A percentile compares a stretch with the other conserved stretches of the same genome.
Conservation (phyloP, 441 rosid genomes). For the Hypseocharis bilobata region DNA sequence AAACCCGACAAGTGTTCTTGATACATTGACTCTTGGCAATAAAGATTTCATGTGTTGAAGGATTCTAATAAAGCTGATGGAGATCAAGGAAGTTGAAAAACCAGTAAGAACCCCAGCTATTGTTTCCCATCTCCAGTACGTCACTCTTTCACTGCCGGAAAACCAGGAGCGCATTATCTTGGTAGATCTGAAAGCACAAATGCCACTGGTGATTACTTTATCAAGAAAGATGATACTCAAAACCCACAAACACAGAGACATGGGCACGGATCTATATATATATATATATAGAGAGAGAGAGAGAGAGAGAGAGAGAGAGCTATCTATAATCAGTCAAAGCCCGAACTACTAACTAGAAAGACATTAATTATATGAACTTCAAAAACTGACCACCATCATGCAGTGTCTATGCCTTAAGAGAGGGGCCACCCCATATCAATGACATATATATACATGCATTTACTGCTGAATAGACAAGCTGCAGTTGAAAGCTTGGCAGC, state of each 20-base stretch:
- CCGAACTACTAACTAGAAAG: too few relatives aligned
- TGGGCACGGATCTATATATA: not conserved
- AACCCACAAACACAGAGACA: not conserved
- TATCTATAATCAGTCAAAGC: not conserved
- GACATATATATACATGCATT: too few relatives aligned
- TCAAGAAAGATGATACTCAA: not conserved
- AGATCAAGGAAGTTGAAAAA: constrained; percentile 44
- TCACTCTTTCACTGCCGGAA: constrained; percentile 26
- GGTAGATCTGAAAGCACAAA: constrained; percentile 29
- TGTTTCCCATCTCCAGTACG: constrained; percentile 44
- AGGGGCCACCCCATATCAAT: too few relatives aligned
- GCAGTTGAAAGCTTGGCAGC: too few relatives aligned
- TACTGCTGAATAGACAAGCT: too few relatives aligned
- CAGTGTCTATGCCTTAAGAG: too few relatives aligned
- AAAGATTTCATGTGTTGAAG: constrained; percentile 35
- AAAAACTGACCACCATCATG: too few relatives aligned
- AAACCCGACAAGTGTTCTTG: constrained; percentile 15
- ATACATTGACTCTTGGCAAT: constrained; percentile 24
- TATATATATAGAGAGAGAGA: not conserved
- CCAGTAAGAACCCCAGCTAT: constrained; percentile 49
- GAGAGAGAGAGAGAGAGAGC: not conserved
- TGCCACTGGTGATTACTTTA: not conserved
- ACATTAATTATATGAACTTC: too few relatives aligned
- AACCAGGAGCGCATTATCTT: constrained; percentile 35
- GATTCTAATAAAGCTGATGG: constrained; percentile 35